Base-by-base conservation (phyloP, 2,329 filamentous ascomycete species). In the Paramyrothecium roridum region DNA sequence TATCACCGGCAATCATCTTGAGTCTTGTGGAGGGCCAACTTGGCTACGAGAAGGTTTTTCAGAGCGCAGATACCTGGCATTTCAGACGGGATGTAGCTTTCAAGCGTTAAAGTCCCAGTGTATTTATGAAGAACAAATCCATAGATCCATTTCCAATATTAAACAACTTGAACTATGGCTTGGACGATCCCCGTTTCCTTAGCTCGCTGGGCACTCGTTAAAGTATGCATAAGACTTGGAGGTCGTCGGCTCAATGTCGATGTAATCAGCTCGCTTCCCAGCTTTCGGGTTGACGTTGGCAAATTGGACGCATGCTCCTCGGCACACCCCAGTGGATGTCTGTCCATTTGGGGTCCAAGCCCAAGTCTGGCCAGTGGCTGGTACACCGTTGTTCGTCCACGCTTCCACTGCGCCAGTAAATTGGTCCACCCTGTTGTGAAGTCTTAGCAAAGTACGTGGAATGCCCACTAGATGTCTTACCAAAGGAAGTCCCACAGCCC, bases 21-120 rank as follows among this genome's bases (percentile, higher is more conserved):
- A 69, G 73, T 0, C 63, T 82, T 8, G 67, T 81, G 0, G 79
- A 82, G 54, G 72, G 73, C 4, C 69, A 78, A 1, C 64, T 82
- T 54, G 79, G 78, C 0, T 82, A 82, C 17, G 58, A 56, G 43
- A 59, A 58, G 21, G 61, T 66, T 0, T 61, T 61, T 33, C 56
- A 54, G 7, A 63, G 65, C 53, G 48, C 61, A 3, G 54, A 48
- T 8, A 58, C 50, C 2, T 70, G 67, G 63, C 65, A 69, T 3
- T 70, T 65, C 26, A 50, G 62, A 19, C 55, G 63, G 12, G 60
- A 68, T 19, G 46, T 47, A 1, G 55, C 57, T 0, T 61, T 59
- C 11, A 64, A 62, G 22, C 37, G 37, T 4, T 43, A 13, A 43
- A 7, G 7, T 30, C 10, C 4, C 10, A 4, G 26, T 30, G 26